Evolutionary conservation across 176 grass and related monocot species (phyloP).

Genomic region (Pontederia crassipes): DNA sequence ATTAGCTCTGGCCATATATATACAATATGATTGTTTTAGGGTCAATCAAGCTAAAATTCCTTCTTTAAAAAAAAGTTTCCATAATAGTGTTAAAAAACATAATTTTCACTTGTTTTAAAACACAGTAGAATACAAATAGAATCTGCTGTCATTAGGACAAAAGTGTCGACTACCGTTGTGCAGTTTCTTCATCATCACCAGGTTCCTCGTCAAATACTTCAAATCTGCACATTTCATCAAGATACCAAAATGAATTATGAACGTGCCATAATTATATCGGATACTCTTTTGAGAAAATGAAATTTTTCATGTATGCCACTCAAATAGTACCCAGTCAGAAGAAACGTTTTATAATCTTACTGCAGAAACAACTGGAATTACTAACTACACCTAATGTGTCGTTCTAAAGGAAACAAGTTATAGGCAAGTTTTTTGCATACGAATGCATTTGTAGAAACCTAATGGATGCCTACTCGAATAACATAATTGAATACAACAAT

Average conservation of each 20-base stretch:
- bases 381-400: background rate
- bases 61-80: too few species aligned
- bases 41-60: too few species aligned
- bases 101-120: too few species aligned
- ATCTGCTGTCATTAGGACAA: too few species aligned
- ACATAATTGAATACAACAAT: too few species aligned
- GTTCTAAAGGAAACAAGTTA: background rate
- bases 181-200: slow-evolving; percentile 92
- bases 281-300: background rate
- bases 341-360: background rate
- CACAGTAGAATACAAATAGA: too few species aligned
- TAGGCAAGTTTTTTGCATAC: background rate
- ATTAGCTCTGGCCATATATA: too few species aligned
- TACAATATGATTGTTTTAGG: too few species aligned
- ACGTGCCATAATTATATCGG: too few species aligned
- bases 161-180: slow-evolving; percentile 48
- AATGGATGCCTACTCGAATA: too few species aligned
- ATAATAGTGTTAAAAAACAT: too few species aligned
- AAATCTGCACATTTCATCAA: slow-evolving; percentile 49
- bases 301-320: background rate
- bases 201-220: slow-evolving; percentile 95
- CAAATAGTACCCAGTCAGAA: background rate
- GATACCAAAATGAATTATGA: background rate
- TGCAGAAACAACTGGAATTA: background rate
- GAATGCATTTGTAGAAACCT: too few species aligned